A percentile compares a stretch with the other conserved stretches of the same genome.
Conservation (phyloP, 495 filamentous ascomycete species). For the Acidomyces sp. region DNA sequence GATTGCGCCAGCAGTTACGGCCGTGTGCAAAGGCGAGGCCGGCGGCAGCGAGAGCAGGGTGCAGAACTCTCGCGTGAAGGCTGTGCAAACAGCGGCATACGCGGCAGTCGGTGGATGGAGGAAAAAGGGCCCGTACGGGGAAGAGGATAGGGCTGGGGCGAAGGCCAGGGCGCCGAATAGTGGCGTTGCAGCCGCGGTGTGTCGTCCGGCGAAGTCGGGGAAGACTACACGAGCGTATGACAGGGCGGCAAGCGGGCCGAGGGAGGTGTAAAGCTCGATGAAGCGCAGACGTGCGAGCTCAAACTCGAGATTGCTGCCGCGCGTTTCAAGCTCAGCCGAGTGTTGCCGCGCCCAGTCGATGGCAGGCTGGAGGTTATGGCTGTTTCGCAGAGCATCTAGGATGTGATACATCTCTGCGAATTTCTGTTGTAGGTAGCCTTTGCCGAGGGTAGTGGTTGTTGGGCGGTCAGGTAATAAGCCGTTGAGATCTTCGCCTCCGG, state of each 20-base stretch:
- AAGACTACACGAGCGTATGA: conserved; percentile 59
- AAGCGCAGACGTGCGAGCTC: conserved; percentile 81
- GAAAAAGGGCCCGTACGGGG: conserved; percentile 68
- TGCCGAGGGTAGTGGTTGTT: conserved; percentile 39
- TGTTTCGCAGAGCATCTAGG: conserved; percentile 55
- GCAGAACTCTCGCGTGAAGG: conserved; percentile 91
- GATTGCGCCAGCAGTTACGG: conserved; percentile 80
- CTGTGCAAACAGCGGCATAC: conserved; percentile 67
- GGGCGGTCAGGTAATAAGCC: too few species aligned
- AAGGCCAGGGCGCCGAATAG: conserved; percentile 68
- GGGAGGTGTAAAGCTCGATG: conserved; percentile 58
- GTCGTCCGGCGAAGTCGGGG: conserved; percentile 51
- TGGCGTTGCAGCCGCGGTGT: conserved; percentile 60
- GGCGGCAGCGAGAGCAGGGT: conserved; percentile 77
- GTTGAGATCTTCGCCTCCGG: conserved; percentile 34
- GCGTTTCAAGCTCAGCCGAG: conserved; percentile 52
- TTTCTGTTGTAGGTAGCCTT: conserved; percentile 47
- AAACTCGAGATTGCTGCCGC: conserved; percentile 89
- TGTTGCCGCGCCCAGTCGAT: conserved; percentile 75
- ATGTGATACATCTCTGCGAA: conserved; percentile 88
- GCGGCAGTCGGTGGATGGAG: conserved; percentile 52
- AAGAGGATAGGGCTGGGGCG: conserved; percentile 48
- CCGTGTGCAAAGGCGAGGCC: conserved; percentile 80
- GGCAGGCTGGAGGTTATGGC: conserved; percentile 61
- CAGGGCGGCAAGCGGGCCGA: conserved; percentile 47